Evolutionary conservation across 2,329 filamentous ascomycete genomes (phyloP), one percentile per base, ranked within the genome.

Genomic region (Aspergillus candidus): DNA sequence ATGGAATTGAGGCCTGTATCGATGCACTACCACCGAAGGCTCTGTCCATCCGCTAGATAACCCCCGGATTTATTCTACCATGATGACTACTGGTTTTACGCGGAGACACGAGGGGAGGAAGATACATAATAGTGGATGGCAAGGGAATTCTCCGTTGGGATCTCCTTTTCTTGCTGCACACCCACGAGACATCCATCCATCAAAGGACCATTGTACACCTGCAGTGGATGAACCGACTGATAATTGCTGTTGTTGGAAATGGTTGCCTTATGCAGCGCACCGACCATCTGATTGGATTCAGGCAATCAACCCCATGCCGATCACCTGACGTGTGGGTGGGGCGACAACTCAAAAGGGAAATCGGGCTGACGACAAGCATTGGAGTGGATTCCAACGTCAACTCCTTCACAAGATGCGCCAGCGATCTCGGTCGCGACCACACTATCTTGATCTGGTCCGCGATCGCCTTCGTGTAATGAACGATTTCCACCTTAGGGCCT

Each of bases 361-460:
- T 51, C 54, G 53, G 53, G 49, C 40, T 44, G 45, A 38, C 35
- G 37, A 42, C 48, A 38, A 53, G 46, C 50, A 57, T 57, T 57
- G 53, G 54, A 50, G 34, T 50, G 32, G 33, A 41, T 40, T 42
- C 40, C 15, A 32, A 44, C 37, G 40, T 41, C 36, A 33, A 45
- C 49, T 41, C 41, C 37, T 37, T 36, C 31, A 27, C 37, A 42
- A 41, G 42, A 47, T 37, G 38, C 42, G 34, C 35, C 44, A 38
- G 38, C 40, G 27, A 15, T 18, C 35, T 29, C 30, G 36, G 35
- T 33, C 35, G 35, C 39, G 27, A 41, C 32, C 46, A 38, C 35
- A 46, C 39, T 48, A 14, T 15, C 13, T n/a, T 31, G 15, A 15
- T 43, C 27, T 27, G 22, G 22, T 27, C 22, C 6, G 22, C 22